Evolutionary conservation across 352 stramenopile genomes (phyloP), one percentile per base, ranked within the genome.

Genomic region (Globisporangium barbulae): DNA sequence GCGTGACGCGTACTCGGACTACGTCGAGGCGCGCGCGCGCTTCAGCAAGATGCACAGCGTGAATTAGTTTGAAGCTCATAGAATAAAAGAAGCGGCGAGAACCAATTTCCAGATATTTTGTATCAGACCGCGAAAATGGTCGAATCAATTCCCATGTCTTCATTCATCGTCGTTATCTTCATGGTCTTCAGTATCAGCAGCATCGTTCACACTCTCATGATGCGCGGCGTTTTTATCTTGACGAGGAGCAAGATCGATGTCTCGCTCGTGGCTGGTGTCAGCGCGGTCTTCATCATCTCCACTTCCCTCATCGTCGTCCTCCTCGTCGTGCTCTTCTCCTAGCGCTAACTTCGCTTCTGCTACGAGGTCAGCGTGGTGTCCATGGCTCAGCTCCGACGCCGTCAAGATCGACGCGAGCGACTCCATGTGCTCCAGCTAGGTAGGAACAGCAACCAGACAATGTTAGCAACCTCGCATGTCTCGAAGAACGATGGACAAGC

Each of bases 31-130:
- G n/a, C 79, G 85, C 49, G 87, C 85, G 31, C 81, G 87, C 19
- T 95, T 95, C 72, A 94, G 85, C 66, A 95, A 95, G 68, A 93
- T 95, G 85, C 87, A 95, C 70, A 93, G 85, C 56, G 87, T 95
- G 21, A 94, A 80, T 22, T 95, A 74, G 64, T 2, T 12, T 19
- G 13, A 25, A 22, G 12, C 12, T 56, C 15, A 21, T 21, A 22
- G 7, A 28, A 28, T 28, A 28, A 28, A 25, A 49, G 12, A 52
- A 15, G n/a, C 25, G 10, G 10, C n/a, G n/a, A 48, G 6, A 48
- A 48, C 19, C 42, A 22, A 12, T 48, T 48, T 48, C 19, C 42
- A 12, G 17, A 7, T 28, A 28, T 47, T 45, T 48, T 48, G 19
- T 45, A 45, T 6, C 13, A 15, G 15, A n/a, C 13, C n/a, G 39